Evolutionary conservation across 73 alveolate genomes (phyloP).

Genomic region (Symbiodinium pilosum): DNA sequence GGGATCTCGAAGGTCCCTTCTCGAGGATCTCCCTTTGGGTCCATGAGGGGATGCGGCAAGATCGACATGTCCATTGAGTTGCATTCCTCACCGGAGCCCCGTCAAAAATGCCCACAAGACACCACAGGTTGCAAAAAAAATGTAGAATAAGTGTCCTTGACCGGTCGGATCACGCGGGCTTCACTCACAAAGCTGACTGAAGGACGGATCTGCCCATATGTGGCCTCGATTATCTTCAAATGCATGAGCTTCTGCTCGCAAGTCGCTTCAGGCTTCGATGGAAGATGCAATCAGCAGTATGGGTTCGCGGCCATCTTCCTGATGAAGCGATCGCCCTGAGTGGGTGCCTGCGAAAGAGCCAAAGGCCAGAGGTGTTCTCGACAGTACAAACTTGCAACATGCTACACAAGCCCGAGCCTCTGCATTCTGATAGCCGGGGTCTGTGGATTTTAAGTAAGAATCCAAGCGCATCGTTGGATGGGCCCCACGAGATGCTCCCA

Average conservation of each 20-base stretch:
- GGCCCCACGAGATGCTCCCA: conserved; percentile 70
- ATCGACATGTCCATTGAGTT: conserved; percentile 66
- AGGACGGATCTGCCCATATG: conserved; percentile 89
- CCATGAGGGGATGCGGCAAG: conserved; percentile 67
- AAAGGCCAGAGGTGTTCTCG: no score
- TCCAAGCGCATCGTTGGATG: conserved; percentile 92
- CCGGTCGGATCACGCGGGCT: conserved; percentile 69
- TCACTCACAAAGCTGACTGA: conserved; percentile 75
- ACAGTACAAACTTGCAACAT: not conserved
- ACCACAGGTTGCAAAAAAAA: not conserved
- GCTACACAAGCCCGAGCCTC: conserved; percentile 76
- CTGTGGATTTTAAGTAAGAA: conserved; percentile 72
- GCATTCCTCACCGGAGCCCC: not conserved
- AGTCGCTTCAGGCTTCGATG: no score
- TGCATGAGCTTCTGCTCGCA: no score
- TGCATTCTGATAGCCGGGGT: conserved; percentile 81
- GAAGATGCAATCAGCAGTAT: no score
- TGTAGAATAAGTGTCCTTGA: conserved; percentile 19
- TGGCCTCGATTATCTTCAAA: conserved; percentile 54
- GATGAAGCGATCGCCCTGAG: conserved; percentile 92
- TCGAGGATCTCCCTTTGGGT: conserved; percentile 63
- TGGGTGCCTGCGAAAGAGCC: conserved; percentile 23
- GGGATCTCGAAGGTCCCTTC: conserved; percentile 93
- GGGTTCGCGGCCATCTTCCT: conserved; percentile 61
- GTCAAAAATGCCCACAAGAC: not conserved